Evolutionary conservation across 2,329 filamentous ascomycete species (phyloP), one percentile per base, ranked within the genome.

Genomic region (Diaporthe nobilis): DNA sequence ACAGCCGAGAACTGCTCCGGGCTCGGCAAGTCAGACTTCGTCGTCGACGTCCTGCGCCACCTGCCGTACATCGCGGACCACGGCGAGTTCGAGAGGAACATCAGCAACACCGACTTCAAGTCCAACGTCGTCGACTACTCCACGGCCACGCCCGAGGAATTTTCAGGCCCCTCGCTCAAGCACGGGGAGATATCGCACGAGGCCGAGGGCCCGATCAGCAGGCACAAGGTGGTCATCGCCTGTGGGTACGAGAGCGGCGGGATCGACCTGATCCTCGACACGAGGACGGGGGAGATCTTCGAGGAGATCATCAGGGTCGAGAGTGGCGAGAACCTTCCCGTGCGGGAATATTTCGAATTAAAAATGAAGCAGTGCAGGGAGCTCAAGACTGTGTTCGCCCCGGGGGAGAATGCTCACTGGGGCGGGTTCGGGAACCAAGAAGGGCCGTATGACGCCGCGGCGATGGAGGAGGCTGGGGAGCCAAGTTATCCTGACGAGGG

Each of bases 401-500:
- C 42, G 2, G 61, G 25, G 4, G 28, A 22, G 3, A 2, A 65
- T 9, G 1, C 5, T 13, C 9, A 12, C 25, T 7, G 8, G 42
- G 42, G 15, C 2, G 17, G 15, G 1, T 22, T 2, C 61, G 2
- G 15, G 22, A 4, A 2, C 0, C 2, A 17, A 4, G 17, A 31
- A n/a, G 12, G 2, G 22, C 2, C 9, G 4, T n/a, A 34, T 7
- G 63, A 67, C 6, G 42, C 44, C 10, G 63, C 20, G 44, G 28
- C 17, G 6, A 25, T 49, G 42, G 61, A 67, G 28, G 28, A 28
- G 17, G 6, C 3, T 20, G 25, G 15, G 1, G 58, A 61, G 22
- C 58, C 34, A 15, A 42, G 58, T 17, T 7, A 9, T 5, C 37
- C 58, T 28, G 37, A 17, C 10, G 37, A 61, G 4, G 1, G 8